Conservation (phyloP, 768 basidiomycete genomes). For the Boletus sp. region DNA sequence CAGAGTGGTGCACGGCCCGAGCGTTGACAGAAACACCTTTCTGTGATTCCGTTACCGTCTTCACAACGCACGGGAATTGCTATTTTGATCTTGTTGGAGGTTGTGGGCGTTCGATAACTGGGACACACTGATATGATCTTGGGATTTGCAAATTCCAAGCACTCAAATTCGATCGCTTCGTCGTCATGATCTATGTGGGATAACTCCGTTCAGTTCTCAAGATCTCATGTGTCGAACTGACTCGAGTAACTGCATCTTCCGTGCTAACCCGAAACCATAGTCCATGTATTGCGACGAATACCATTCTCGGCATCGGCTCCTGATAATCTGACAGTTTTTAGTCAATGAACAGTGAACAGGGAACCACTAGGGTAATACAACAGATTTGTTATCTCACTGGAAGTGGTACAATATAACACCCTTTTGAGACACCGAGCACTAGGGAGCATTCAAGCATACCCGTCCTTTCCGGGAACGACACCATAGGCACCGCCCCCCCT, state of each 20-base stretch:
- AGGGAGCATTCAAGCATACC: constrained; percentile 33
- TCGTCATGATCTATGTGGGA: background rate
- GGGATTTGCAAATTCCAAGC: no score
- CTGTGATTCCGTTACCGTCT: no score
- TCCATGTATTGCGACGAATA: no score
- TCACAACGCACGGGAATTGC: no score
- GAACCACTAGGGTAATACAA: background rate
- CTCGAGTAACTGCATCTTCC: no score
- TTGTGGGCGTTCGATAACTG: background rate
- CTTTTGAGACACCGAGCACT: background rate
- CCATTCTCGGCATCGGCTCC: background rate
- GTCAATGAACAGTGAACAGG: background rate
- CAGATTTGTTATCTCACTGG: background rate
- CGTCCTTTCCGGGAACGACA: constrained; percentile 44
- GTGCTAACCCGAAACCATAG: no score
- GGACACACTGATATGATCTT: background rate
- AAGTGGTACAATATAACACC: background rate
- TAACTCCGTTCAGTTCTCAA: background rate
- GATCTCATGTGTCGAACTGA: no score
- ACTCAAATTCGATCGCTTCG: background rate
- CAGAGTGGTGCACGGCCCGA: no score
- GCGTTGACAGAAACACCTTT: no score
- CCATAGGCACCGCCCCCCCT: constrained; percentile 48
- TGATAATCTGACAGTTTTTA: background rate
- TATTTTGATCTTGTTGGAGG: background rate